These are phyloP conservation scores for Hansenula sp. DNA, from an alignment of 1,139 yeast genomes.

Conservation along the genomic window DNA sequence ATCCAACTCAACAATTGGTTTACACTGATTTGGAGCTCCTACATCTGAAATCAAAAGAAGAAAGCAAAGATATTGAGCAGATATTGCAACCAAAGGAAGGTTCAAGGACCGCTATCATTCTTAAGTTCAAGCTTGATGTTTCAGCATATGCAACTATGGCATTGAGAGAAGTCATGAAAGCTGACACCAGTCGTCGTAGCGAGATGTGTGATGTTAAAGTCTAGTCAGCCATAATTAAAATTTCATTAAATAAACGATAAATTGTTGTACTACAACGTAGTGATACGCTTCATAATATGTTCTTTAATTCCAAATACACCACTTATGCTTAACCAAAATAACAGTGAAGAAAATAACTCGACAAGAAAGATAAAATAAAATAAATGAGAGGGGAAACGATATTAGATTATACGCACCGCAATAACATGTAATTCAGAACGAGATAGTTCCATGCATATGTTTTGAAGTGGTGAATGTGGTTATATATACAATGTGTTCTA, in stretches of 20 bases:
- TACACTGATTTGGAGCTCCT: constrained; percentile 79
- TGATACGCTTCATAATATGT: too few relatives aligned
- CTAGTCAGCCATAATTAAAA: background rate
- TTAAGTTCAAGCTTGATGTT: constrained; percentile 75
- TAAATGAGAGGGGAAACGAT: too few relatives aligned
- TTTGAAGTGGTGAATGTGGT: background rate
- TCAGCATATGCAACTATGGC: constrained; percentile 99
- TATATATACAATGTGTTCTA: background rate
- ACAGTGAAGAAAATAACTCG: too few relatives aligned
- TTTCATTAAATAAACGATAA: background rate
- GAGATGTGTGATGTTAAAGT: constrained; percentile 38
- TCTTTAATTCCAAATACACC: too few relatives aligned
- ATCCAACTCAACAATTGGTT: constrained; percentile 65
- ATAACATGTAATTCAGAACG: too few relatives aligned
- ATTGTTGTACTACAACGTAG: background rate
- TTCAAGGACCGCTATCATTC: constrained; percentile 62
- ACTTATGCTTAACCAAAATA: too few relatives aligned
- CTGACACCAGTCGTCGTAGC: constrained; percentile 71
- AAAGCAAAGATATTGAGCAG: constrained; percentile 27
- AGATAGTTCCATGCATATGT: too few relatives aligned
- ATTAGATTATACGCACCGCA: too few relatives aligned
- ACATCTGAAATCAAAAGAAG: constrained; percentile 35
- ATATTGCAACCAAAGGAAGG: constrained; percentile 41
- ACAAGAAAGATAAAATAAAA: too few relatives aligned
- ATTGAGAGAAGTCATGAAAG: constrained; percentile 82